Evolutionary conservation across 371 early-diverging fungal species (phyloP), one percentile per base, ranked within the genome.

Genomic region (Mortierella sp.): DNA sequence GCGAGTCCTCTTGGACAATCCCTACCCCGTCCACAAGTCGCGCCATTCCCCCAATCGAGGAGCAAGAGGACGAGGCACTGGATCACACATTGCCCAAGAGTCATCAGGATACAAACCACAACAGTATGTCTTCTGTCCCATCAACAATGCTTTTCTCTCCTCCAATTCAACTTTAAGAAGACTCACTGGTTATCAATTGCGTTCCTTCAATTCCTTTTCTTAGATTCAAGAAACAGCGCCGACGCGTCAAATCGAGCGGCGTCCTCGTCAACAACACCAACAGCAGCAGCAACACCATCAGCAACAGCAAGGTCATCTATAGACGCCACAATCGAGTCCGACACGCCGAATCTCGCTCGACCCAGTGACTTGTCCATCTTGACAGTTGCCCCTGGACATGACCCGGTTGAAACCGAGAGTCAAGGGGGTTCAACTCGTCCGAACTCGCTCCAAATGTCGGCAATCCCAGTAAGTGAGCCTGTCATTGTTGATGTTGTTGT

Each of bases 1-100:
- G 91, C 51, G 89, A 91, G 60, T 91, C 92, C 0, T 83, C 90
- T 1, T 94, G 93, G 93, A 75, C 74, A 10, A 75, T 84, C 46
- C 78, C 81, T 27, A 44, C 74, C 88, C 65, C 79, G 3, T 51
- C 77, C 55, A 12, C 12, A 44, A 41, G 24, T 11, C 56, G n/a
- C 46, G 71, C 46, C 29, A 54, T 56, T 4, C 71, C 71, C 8
- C 32, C 44, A 38, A 80, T 74, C 2, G 74, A 72, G 4, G 74
- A 76, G 44, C 65, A 72, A 0, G 73, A 63, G 27, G 54, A 32
- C 27, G 60, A 56, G 16, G 55, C 29, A 43, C 12, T 48, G 49
- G 35, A 27, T 21, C 43, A 41, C 35, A 8, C 55, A 74, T 43
- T 46, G 46, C 16, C 41, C 72, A n/a, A 72, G 29, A 32, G 51